Percentiles rank a stretch among this genome's conserved stretches.
Conservation (phyloP, 2,329 filamentous ascomycete genomes). For the Xylariaceae sp. region DNA sequence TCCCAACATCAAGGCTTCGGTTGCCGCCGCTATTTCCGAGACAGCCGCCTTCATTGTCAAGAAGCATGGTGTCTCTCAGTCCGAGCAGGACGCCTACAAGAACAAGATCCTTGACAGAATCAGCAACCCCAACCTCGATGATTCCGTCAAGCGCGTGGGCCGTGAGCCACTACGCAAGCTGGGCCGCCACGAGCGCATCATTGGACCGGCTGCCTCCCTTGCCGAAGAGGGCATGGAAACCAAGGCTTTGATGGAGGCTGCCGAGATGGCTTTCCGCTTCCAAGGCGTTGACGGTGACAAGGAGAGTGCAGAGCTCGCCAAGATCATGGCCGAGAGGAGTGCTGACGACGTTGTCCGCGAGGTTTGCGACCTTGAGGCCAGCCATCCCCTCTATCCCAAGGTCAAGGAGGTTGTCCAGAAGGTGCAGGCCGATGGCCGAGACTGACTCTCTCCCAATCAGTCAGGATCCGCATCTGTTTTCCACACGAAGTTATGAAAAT, state of each 20-base stretch:
- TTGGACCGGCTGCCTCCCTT: slow-evolving; percentile 85
- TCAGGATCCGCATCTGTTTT: slow-evolving; percentile 18
- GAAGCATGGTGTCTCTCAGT: slow-evolving; percentile 76
- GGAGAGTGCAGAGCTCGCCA: slow-evolving; percentile 80
- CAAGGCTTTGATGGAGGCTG: slow-evolving; percentile 71
- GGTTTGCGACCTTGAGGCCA: slow-evolving; percentile 75
- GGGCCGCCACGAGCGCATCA: slow-evolving; percentile 90
- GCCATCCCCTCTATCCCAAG: slow-evolving; percentile 73
- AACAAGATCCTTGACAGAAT: slow-evolving; percentile 90
- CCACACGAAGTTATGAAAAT: slow-evolving; percentile 28
- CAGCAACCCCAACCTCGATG: slow-evolving; percentile 88
- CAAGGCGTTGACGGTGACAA: slow-evolving; percentile 91
- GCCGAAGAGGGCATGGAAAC: slow-evolving; percentile 76
- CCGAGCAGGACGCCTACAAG: slow-evolving; percentile 83
- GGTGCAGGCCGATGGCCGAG: slow-evolving; percentile 67
- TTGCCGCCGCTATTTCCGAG: slow-evolving; percentile 77
- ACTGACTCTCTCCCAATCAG: slow-evolving; percentile 34
- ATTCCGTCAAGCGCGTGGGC: slow-evolving; percentile 91
- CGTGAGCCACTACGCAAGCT: slow-evolving; percentile 93
- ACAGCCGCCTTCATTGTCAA: slow-evolving; percentile 80
- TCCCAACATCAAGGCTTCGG: slow-evolving; percentile 73
- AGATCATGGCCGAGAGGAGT: slow-evolving; percentile 73
- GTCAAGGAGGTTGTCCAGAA: slow-evolving; percentile 77
- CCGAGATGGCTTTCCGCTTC: slow-evolving; percentile 93
- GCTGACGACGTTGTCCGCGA: slow-evolving; percentile 74